Evolutionary conservation across 2,329 filamentous ascomycete species (phyloP).

Genomic region (Venturiaceae sp.): DNA sequence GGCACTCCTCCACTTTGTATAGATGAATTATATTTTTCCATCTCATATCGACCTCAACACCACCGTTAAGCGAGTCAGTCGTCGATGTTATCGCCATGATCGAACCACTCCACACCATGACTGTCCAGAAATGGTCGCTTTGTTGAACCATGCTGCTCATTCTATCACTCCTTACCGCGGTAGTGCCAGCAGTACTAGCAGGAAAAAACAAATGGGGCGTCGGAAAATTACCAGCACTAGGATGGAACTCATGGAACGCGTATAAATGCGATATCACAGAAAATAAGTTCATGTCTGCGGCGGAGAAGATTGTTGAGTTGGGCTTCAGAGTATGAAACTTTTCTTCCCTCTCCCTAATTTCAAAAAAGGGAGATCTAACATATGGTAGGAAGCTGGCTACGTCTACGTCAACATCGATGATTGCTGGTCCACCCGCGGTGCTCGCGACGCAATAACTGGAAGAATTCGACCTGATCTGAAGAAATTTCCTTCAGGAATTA

Average conservation of each 20-base stretch:
- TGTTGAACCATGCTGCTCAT: neutral
- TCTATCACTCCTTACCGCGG: neutral
- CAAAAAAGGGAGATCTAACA: neutral
- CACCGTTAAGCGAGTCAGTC: too few species aligned
- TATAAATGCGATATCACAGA: constrained; percentile 43
- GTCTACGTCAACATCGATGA: constrained; percentile 44
- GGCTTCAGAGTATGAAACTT: constrained; percentile 30
- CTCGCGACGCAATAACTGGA: constrained; percentile 25
- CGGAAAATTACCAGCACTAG: constrained; percentile 14
- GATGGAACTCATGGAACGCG: constrained; percentile 45
- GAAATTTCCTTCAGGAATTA: constrained; percentile 17
- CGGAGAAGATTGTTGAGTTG: constrained; percentile 36
- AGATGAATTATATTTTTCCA: too few species aligned
- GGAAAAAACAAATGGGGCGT: neutral
- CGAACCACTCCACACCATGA: too few species aligned
- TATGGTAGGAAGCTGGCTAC: constrained; percentile 31
- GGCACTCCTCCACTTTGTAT: too few species aligned
- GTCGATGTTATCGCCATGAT: too few species aligned
- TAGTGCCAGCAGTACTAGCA: neutral
- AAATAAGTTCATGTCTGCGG: constrained; percentile 37
- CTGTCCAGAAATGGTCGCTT: neutral
- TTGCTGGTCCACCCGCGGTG: constrained; percentile 30
- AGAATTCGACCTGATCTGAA: constrained; percentile 22
- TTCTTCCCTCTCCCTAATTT: neutral
- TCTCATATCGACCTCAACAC: too few species aligned